Percentiles rank a stretch among this genome's conserved stretches.
Conservation (phyloP, 768 basidiomycete species). For the Auricularia heimuer region DNA sequence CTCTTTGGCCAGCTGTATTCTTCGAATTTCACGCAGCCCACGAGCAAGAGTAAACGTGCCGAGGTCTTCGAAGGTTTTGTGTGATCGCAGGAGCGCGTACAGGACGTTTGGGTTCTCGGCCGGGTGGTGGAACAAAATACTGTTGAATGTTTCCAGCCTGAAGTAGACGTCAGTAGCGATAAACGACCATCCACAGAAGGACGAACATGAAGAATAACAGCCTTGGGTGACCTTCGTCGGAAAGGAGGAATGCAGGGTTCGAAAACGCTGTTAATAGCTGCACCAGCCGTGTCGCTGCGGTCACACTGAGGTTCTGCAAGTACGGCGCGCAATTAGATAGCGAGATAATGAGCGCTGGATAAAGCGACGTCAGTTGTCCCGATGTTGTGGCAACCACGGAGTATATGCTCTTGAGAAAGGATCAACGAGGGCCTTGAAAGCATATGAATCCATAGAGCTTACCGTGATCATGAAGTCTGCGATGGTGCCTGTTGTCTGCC, state of each 20-base stretch:
- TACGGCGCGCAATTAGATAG: slow-evolving; percentile 84
- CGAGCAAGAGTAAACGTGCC: slow-evolving; percentile 82
- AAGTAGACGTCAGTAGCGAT: neutral
- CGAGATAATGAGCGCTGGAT: slow-evolving; percentile 87
- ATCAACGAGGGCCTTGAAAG: slow-evolving; percentile 3
- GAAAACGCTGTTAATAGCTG: slow-evolving; percentile 90
- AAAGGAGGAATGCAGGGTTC: slow-evolving; percentile 77
- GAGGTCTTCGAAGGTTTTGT: slow-evolving; percentile 79
- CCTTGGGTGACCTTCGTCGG: slow-evolving; percentile 92
- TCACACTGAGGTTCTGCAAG: slow-evolving; percentile 69
- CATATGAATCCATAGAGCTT: slow-evolving; percentile 18
- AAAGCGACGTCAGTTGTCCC: slow-evolving; percentile 69
- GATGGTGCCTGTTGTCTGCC: slow-evolving; percentile 58
- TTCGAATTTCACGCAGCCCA: slow-evolving; percentile 78
- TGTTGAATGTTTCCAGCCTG: slow-evolving; percentile 89
- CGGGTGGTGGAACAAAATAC: slow-evolving; percentile 61
- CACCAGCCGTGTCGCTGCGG: slow-evolving; percentile 71
- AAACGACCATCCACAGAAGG: slow-evolving; percentile 36
- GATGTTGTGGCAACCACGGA: slow-evolving; percentile 83
- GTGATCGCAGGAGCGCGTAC: slow-evolving; percentile 76
- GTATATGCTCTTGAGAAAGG: slow-evolving; percentile 67
- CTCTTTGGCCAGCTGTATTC: slow-evolving; percentile 61
- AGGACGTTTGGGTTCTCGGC: slow-evolving; percentile 78
- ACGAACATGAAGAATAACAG: slow-evolving; percentile 83
- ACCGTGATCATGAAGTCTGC: slow-evolving; percentile 87